These are phyloP conservation scores for slime mould (Dictyostelium discoideum) DNA, from an alignment of 78 protist genomes.

Conservation along the genomic window DNA sequence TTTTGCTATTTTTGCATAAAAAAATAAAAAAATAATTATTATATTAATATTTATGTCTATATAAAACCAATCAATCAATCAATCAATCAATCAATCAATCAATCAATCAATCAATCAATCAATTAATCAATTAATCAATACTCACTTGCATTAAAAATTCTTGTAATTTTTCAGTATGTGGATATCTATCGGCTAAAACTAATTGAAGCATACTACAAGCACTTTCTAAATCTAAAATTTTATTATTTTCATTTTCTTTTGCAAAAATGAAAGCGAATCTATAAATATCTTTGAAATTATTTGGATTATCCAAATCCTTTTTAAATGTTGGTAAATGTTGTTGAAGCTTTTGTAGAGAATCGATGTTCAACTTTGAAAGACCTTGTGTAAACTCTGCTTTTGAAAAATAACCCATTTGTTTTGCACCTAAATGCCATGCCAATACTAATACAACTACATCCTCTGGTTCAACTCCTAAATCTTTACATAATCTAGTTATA, in stretches of 20 bases:
- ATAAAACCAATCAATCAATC: too few species aligned
- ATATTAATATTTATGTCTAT: neutral
- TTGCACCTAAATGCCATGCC: conserved; percentile 77
- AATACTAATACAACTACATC: conserved; percentile 66
- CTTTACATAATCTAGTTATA: conserved; percentile 51
- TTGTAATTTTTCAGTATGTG: conserved; percentile 41
- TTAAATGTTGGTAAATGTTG: conserved; percentile 32
- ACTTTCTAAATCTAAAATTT: conserved; percentile 61
- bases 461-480: conserved; percentile 60
- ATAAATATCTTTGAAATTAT: conserved; percentile 62
- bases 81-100: too few species aligned
- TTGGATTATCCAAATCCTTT: conserved; percentile 54
- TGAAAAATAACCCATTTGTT: conserved; percentile 67
- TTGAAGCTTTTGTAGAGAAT: conserved; percentile 55
- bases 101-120: too few species aligned
- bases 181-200: conserved; percentile 41
- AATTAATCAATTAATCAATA: neutral
- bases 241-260: conserved; percentile 52
- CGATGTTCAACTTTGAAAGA: conserved; percentile 45
- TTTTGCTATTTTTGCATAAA: conserved; percentile 27
- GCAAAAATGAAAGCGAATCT: conserved; percentile 70
- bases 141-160: conserved; percentile 36
- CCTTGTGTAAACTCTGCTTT: conserved; percentile 53
- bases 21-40: neutral
- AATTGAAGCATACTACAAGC: conserved; percentile 61